phyloP scores from a whole-genome alignment of 305 asterid species.

The Fraxinus paxiana region DNA sequence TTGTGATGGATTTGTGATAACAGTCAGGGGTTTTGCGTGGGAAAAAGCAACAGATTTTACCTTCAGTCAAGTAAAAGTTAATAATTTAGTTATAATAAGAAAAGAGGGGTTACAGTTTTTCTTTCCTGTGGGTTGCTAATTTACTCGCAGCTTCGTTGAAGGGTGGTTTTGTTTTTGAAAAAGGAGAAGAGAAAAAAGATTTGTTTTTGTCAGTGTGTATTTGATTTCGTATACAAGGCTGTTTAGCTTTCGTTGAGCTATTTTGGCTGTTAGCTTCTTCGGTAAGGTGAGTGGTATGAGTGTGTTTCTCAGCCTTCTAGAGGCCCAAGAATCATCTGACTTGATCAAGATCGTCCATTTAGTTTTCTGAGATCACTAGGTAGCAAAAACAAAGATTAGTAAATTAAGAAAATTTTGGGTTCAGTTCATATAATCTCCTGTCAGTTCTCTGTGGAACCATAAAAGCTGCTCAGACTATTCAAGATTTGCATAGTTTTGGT shows the following conservation, averaged over 20 bases:
- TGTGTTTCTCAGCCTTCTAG: conserved; percentile 37
- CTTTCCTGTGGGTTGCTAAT: conserved; percentile 17
- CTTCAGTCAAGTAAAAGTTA: background rate
- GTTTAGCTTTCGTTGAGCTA: conserved; percentile 52
- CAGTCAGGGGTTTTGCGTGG: conserved; percentile 1
- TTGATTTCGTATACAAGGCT: conserved; percentile 25
- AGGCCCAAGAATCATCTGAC: conserved; percentile 41
- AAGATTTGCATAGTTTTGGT: conserved; percentile 12
- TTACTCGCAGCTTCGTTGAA: conserved; percentile 20
- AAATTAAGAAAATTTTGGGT: conserved; percentile 10
- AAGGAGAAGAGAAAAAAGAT: conserved; percentile 11
- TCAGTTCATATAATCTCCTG: conserved; percentile 34
- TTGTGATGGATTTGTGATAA: background rate
- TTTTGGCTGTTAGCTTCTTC: conserved; percentile 58
- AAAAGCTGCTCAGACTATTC: conserved; percentile 10
- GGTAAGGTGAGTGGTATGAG: conserved; percentile 36
- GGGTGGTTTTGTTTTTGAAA: conserved; percentile 20
- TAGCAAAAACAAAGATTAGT: conserved; percentile 13
- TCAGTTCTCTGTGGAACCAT: conserved; percentile 22
- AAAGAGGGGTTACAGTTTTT: conserved; percentile 13
- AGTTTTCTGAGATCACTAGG: conserved; percentile 30
- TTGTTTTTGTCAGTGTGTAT: conserved; percentile 26
- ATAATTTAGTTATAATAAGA: conserved; percentile 1
- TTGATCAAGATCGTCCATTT: conserved; percentile 48
- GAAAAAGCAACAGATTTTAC: background rate